Percentiles rank a stretch among this genome's conserved stretches.
Conservation (phyloP, 2,329 filamentous ascomycete genomes). For the Talaromyces albobiverticillius region DNA sequence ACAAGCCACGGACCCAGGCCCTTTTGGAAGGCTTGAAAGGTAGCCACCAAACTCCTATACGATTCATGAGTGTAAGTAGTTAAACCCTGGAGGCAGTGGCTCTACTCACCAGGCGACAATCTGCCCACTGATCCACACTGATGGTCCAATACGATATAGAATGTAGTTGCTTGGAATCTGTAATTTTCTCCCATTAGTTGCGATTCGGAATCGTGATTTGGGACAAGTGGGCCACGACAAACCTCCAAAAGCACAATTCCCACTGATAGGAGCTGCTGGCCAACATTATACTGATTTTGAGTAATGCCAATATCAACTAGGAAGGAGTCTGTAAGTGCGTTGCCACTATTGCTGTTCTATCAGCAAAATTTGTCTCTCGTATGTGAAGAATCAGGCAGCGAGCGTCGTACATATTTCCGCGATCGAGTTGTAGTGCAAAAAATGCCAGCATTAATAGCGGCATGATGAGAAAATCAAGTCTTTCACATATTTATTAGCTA, state of each 20-base stretch:
- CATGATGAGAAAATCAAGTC: slow-evolving; percentile 24
- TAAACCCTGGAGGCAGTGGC: background rate
- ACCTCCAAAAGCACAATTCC: slow-evolving; percentile 39
- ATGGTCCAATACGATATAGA: slow-evolving; percentile 47
- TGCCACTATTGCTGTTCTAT: slow-evolving; percentile 34
- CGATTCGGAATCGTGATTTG: background rate
- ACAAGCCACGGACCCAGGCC: slow-evolving; percentile 43
- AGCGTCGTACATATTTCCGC: slow-evolving; percentile 21
- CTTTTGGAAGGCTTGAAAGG: slow-evolving; percentile 50
- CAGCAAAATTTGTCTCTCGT: background rate
- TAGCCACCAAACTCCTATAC: slow-evolving; percentile 42
- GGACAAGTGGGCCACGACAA: background rate
- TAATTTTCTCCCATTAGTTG: background rate
- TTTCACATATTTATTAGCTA: slow-evolving; percentile 3
- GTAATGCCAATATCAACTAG: slow-evolving; percentile 45
- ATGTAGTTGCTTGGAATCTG: slow-evolving; percentile 50
- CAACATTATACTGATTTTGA: slow-evolving; percentile 51
- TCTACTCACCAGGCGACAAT: slow-evolving; percentile 40
- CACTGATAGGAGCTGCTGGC: slow-evolving; percentile 47
- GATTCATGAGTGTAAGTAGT: background rate
- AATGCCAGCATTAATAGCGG: slow-evolving; percentile 25
- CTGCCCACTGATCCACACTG: slow-evolving; percentile 49
- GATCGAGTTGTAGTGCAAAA: slow-evolving; percentile 32
- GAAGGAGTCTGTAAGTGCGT: slow-evolving; percentile 49
- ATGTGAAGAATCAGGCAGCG: background rate